These are phyloP conservation scores for Fraxinus paxiana DNA, from an alignment of 305 asterid genomes.

Conservation along the genomic window DNA sequence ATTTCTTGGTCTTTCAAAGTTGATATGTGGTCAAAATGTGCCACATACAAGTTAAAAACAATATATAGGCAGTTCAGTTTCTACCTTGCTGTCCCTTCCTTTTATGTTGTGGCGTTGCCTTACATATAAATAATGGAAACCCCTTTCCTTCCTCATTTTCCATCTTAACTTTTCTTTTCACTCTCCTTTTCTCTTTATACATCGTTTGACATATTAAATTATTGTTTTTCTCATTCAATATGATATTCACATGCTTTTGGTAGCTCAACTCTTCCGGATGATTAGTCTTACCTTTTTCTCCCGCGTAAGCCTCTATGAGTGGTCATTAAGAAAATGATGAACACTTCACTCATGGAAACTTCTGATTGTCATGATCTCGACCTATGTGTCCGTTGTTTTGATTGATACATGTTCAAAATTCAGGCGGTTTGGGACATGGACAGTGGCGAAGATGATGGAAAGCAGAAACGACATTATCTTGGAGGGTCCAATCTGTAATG, in stretches of 20 bases:
- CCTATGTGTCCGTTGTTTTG: not conserved
- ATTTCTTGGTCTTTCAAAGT: not conserved
- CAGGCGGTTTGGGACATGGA: constrained; percentile 79
- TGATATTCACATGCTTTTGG: not conserved
- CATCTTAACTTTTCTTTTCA: not conserved
- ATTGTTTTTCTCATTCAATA: not conserved
- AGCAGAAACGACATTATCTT: constrained; percentile 33
- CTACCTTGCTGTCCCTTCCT: not conserved
- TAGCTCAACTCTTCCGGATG: not conserved
- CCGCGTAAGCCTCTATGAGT: not conserved
- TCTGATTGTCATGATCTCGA: not conserved
- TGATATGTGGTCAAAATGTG: not conserved
- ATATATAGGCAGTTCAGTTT: not conserved
- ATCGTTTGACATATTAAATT: not conserved
- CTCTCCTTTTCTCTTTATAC: not conserved
- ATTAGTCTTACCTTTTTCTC: constrained; percentile 5
- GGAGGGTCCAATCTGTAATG: constrained; percentile 76
- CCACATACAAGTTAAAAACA: not conserved
- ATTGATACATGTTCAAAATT: constrained; percentile 20
- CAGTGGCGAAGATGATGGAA: constrained; percentile 48
- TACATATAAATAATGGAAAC: not conserved
- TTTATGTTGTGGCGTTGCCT: not conserved
- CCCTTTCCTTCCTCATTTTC: not conserved
- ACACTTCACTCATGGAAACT: not conserved
- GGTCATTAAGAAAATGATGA: not conserved